A percentile compares a stretch with the other conserved stretches of the same genome.
phyloP scores from a whole-genome alignment of 805 yeast genomes.

The Candida saitoana region DNA sequence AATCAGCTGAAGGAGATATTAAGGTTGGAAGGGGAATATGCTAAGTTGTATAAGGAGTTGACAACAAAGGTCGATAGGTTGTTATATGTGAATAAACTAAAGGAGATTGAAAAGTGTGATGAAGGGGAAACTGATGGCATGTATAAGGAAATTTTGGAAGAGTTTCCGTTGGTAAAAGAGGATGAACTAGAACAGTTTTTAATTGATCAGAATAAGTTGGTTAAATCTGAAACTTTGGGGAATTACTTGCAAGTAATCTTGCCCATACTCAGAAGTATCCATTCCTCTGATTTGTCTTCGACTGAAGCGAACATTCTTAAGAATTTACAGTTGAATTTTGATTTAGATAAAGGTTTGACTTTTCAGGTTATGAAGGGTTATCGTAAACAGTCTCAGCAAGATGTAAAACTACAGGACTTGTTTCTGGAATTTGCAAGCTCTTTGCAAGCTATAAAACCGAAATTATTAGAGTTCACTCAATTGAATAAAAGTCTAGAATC shows the following conservation, averaged over 20 bases:
- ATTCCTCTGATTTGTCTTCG: slow-evolving; percentile 22
- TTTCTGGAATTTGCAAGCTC: slow-evolving; percentile 6
- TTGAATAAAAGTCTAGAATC: slow-evolving; percentile 11
- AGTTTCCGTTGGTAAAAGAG: slow-evolving; percentile 9
- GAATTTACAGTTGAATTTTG: slow-evolving; percentile 19
- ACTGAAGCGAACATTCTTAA: slow-evolving; percentile 24
- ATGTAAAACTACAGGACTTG: slow-evolving; percentile 4
- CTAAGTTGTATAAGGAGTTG: slow-evolving; percentile 19
- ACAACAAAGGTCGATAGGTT: slow-evolving; percentile 22
- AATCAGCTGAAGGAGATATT: slow-evolving; percentile 6
- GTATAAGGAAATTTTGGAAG: slow-evolving; percentile 13
- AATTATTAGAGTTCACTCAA: slow-evolving; percentile 14
- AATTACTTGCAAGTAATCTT: slow-evolving; percentile 23
- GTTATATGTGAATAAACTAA: slow-evolving; percentile 24
- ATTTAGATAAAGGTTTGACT: slow-evolving; percentile 12
- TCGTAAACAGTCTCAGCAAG: slow-evolving; percentile 5
- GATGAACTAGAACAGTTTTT: slow-evolving; percentile 16
- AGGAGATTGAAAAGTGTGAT: slow-evolving; percentile 15
- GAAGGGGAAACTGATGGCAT: slow-evolving; percentile 12
- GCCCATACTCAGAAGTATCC: slow-evolving; percentile 33
- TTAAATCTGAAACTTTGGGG: slow-evolving; percentile 21
- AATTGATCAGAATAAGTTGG: slow-evolving; percentile 13
- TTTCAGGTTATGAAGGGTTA: slow-evolving; percentile 13
- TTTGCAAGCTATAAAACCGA: slow-evolving; percentile 14
- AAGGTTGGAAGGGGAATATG: slow-evolving; percentile 25